phyloP scores from a whole-genome alignment of 1,284 basidiomycete genomes.

The Melanopsichium pennsylvanicum region DNA sequence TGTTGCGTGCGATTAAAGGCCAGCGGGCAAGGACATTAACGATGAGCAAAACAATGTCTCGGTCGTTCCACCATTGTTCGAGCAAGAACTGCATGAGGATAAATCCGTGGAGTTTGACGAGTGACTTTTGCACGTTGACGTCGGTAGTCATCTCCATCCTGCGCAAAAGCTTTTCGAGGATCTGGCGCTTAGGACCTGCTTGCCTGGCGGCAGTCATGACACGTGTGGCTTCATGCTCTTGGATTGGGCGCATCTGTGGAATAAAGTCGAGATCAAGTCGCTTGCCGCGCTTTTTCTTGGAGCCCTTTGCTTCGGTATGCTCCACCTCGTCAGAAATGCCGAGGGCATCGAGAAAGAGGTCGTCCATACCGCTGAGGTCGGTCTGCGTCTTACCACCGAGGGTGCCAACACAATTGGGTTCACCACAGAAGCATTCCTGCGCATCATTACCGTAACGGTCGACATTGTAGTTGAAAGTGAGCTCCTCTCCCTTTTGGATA shows the following conservation, averaged over 20 bases:
- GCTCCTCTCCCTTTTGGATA: conserved; percentile 84
- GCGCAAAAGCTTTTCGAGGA: conserved; percentile 82
- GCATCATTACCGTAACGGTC: conserved; percentile 98
- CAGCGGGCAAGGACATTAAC: conserved; percentile 69
- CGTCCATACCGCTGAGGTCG: conserved; percentile 89
- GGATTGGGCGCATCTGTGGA: conserved; percentile 76
- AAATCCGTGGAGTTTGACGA: conserved; percentile 93
- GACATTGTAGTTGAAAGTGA: conserved; percentile 99
- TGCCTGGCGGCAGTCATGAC: conserved; percentile 91
- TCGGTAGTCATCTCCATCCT: conserved; percentile 91
- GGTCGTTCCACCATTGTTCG: conserved; percentile 78
- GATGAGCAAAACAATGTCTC: conserved; percentile 76
- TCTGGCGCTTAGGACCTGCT: conserved; percentile 79
- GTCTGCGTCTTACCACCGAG: conserved; percentile 99
- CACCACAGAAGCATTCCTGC: conserved; percentile 94
- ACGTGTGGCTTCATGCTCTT: conserved; percentile 83
- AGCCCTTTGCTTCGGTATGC: conserved; percentile 79
- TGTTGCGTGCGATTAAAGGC: conserved; percentile 88
- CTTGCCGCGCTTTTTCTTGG: conserved; percentile 86
- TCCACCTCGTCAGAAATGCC: conserved; percentile 93
- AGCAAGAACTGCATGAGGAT: conserved; percentile 89
- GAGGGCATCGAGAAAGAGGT: conserved; percentile 93
- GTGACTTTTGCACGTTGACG: conserved; percentile 77
- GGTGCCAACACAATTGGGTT: conserved; percentile 91
- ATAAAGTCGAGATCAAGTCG: conserved; percentile 91